phyloP scores from a whole-genome alignment of 192 early-diverging fungal species.

The Chytriomyces hyalinus region DNA sequence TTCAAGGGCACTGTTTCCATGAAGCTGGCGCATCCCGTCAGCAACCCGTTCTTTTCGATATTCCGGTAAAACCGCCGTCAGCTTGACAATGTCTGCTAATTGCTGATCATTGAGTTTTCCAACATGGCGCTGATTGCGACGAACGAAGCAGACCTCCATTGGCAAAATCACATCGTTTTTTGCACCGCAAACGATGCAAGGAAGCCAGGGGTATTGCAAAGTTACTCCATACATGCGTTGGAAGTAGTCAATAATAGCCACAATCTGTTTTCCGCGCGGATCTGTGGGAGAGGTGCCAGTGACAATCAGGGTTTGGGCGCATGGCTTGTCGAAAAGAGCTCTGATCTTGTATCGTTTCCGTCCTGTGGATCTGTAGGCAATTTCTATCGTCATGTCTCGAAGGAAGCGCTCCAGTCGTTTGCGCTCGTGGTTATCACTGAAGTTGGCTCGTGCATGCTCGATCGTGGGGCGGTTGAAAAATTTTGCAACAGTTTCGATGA shows the following conservation, averaged over 20 bases:
- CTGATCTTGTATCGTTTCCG: slow-evolving; percentile 39
- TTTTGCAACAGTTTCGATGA: slow-evolving; percentile 31
- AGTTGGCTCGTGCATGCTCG: slow-evolving; percentile 7
- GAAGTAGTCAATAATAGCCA: slow-evolving; percentile 76
- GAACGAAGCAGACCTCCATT: slow-evolving; percentile 82
- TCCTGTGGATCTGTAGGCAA: slow-evolving; percentile 27
- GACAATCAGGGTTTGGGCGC: slow-evolving; percentile 30
- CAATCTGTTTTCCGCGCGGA: slow-evolving; percentile 20
- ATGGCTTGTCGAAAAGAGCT: slow-evolving; percentile 17
- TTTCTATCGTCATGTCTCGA: slow-evolving; percentile 32
- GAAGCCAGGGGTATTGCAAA: slow-evolving; percentile 75
- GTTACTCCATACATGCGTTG: slow-evolving; percentile 63
- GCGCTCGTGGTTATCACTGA: slow-evolving; percentile 26
- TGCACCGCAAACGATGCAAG: slow-evolving; percentile 62
- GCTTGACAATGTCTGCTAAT: slow-evolving; percentile 55
- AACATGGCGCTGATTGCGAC: slow-evolving; percentile 73
- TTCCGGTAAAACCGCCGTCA: slow-evolving; percentile 32
- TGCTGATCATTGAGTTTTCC: slow-evolving; percentile 82
- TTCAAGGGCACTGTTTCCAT: slow-evolving; percentile 73
- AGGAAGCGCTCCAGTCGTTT: slow-evolving; percentile 32
- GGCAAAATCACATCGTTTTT: slow-evolving; percentile 66
- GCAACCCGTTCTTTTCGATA: slow-evolving; percentile 27
- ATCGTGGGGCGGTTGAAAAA: slow-evolving; percentile 27
- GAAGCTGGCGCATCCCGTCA: slow-evolving; percentile 40
- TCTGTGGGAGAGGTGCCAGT: slow-evolving; percentile 4